Conservation (phyloP, 257 asterid species). For the Solanum medicagineum region DNA sequence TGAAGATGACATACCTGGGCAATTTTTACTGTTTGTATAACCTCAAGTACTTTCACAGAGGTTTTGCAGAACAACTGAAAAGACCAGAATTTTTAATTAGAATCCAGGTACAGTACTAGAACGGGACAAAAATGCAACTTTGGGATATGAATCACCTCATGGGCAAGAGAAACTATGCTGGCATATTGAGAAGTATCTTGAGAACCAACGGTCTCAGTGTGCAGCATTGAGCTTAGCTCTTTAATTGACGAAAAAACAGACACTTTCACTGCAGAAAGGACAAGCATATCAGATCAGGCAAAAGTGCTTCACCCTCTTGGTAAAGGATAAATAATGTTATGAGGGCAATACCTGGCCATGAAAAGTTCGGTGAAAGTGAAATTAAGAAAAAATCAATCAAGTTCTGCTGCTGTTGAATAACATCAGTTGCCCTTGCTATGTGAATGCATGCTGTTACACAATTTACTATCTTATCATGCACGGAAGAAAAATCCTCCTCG, state of each 20-base stretch:
- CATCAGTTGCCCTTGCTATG: slow-evolving; percentile 59
- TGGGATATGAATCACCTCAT: slow-evolving; percentile 41
- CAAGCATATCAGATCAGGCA: not conserved
- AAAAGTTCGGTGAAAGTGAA: slow-evolving; percentile 59
- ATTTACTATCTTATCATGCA: slow-evolving; percentile 48
- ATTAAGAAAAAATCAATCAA: slow-evolving; percentile 39
- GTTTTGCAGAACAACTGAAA: slow-evolving; percentile 49
- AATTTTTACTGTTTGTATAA: slow-evolving; percentile 58
- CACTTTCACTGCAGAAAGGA: slow-evolving; percentile 52
- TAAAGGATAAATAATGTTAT: not conserved
- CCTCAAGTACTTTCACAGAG: slow-evolving; percentile 56
- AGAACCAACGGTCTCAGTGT: slow-evolving; percentile 1
- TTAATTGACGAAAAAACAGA: slow-evolving; percentile 53
- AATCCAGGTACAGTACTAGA: not conserved
- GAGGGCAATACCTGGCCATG: slow-evolving; percentile 67
- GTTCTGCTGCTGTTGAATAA: slow-evolving; percentile 51
- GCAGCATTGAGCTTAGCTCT: slow-evolving; percentile 63
- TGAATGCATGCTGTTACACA: slow-evolving; percentile 63
- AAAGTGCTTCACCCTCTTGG: not conserved
- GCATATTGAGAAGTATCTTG: slow-evolving; percentile 24
- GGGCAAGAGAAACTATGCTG: slow-evolving; percentile 25
- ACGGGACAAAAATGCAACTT: not conserved
- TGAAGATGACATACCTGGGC: slow-evolving; percentile 51
- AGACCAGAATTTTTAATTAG: slow-evolving; percentile 12
- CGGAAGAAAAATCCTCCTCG: slow-evolving; percentile 48